A percentile compares a stretch with the other conserved stretches of the same genome.
These are phyloP conservation scores for Aquilaria agallochum DNA, from an alignment of 441 rosid species.

Conservation along the genomic window DNA sequence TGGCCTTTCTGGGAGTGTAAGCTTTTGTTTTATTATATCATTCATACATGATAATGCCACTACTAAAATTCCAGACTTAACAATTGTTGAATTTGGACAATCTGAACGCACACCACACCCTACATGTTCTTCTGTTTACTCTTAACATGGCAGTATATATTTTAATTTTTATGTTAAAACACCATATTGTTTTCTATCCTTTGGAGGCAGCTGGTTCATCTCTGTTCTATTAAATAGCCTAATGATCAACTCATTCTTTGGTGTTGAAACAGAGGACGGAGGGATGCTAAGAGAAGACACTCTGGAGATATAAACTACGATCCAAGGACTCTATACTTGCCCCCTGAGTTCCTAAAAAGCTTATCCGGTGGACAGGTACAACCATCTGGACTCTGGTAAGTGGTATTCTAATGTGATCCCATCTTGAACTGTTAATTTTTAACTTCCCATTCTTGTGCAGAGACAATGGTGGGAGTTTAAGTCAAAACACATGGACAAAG, in stretches of 20 bases:
- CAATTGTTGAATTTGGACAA: too few species aligned
- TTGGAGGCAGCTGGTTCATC: too few species aligned
- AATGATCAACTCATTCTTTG: background rate
- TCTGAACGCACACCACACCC: too few species aligned
- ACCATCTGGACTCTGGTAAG: constrained; percentile 5
- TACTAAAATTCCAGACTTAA: too few species aligned
- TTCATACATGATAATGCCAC: too few species aligned
- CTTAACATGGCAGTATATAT: too few species aligned
- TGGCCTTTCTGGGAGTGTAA: constrained; percentile 79
- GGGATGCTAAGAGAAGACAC: constrained; percentile 66
- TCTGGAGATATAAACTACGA: constrained; percentile 83
- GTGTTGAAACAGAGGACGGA: constrained; percentile 43
- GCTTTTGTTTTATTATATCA: constrained; percentile 26
- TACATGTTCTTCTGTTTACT: too few species aligned
- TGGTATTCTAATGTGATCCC: background rate
- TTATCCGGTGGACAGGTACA: constrained; percentile 91
- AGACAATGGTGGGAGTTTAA: constrained; percentile 99
- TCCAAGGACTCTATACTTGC: constrained; percentile 83
- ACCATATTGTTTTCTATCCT: too few species aligned
- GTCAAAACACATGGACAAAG: constrained; percentile 99
- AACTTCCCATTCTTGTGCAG: constrained; percentile 36
- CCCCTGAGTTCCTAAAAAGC: constrained; percentile 73
- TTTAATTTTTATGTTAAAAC: too few species aligned
- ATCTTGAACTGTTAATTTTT: constrained; percentile 15
- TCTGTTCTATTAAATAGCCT: too few species aligned